These are phyloP conservation scores for Cordyceps farinosa DNA, from an alignment of 2,329 filamentous ascomycete genomes.

Conservation along the genomic window DNA sequence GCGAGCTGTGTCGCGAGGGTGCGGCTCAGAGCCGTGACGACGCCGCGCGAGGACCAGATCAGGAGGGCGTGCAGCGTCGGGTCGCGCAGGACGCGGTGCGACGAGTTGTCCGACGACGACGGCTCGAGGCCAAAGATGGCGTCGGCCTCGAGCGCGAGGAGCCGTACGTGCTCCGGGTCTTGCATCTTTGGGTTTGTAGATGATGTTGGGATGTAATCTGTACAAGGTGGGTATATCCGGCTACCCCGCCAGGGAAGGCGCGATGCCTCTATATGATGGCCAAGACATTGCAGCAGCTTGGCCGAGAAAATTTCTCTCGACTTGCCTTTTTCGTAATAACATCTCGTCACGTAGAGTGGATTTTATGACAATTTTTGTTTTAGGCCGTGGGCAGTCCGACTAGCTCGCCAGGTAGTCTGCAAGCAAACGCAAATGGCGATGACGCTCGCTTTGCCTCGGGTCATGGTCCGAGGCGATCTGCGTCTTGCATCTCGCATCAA, in stretches of 20 bases:
- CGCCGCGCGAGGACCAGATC: neutral
- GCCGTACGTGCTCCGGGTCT: neutral
- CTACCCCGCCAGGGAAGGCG: neutral
- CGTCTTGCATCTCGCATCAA: neutral
- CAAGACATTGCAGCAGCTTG: neutral
- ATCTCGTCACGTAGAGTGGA: neutral
- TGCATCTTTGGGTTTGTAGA: neutral
- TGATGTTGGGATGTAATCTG: neutral
- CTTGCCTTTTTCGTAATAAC: neutral
- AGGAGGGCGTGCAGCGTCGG: neutral
- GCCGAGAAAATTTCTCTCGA: neutral
- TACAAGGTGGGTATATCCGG: neutral
- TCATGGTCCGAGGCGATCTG: neutral
- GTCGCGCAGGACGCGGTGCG: neutral
- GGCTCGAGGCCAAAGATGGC: constrained; percentile 15
- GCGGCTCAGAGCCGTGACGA: constrained; percentile 2
- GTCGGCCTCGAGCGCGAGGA: constrained; percentile 8
- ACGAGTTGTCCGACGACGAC: neutral
- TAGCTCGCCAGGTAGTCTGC: neutral
- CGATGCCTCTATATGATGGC: neutral
- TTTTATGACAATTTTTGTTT: neutral
- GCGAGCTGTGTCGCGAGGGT: neutral
- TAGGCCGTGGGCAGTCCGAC: neutral
- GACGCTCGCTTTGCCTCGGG: neutral
- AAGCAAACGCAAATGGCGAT: neutral